A percentile compares a stretch with the other conserved stretches of the same genome.
Conservation (phyloP, 2,329 filamentous ascomycete species). For the Colletotrichum orbiculare region DNA sequence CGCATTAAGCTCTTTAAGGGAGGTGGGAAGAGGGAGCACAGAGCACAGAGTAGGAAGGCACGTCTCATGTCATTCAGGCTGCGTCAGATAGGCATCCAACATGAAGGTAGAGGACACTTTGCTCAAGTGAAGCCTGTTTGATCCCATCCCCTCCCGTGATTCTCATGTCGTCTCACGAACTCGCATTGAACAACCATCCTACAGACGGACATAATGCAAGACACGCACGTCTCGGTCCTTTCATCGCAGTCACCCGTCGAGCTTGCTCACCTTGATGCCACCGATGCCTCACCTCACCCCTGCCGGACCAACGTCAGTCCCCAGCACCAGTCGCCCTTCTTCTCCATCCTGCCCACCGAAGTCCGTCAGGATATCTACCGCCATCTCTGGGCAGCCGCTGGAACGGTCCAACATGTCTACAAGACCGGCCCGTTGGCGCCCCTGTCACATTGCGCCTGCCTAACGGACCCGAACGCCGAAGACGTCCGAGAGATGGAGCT, state of each 20-base stretch:
- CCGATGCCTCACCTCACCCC: constrained; percentile 1
- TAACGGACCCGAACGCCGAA: constrained; percentile 27
- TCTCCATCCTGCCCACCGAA: constrained; percentile 25
- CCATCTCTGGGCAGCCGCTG: constrained; percentile 24
- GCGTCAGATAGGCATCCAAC: not conserved
- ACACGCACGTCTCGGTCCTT: too few relatives aligned
- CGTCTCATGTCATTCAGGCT: not conserved
- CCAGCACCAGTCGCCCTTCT: constrained; percentile 25
- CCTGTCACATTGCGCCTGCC: constrained; percentile 25
- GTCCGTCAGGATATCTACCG: constrained; percentile 29
- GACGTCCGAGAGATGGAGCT: constrained; percentile 26
- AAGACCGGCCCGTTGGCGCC: constrained; percentile 24
- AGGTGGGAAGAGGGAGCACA: not conserved
- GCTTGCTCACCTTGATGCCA: too few relatives aligned
- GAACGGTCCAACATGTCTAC: constrained; percentile 28
- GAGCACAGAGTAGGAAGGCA: not conserved
- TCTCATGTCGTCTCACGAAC: too few relatives aligned
- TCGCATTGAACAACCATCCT: too few relatives aligned
- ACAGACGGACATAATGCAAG: too few relatives aligned
- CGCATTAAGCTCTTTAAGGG: constrained; percentile 24
- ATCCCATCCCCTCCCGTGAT: too few relatives aligned
- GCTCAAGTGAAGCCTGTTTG: too few relatives aligned
- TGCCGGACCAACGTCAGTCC: not conserved
- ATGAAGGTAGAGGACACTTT: too few relatives aligned
- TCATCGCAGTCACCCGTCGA: too few relatives aligned